Conservation (phyloP, 495 filamentous ascomycete genomes). For the Venustampulla echinocandica region DNA sequence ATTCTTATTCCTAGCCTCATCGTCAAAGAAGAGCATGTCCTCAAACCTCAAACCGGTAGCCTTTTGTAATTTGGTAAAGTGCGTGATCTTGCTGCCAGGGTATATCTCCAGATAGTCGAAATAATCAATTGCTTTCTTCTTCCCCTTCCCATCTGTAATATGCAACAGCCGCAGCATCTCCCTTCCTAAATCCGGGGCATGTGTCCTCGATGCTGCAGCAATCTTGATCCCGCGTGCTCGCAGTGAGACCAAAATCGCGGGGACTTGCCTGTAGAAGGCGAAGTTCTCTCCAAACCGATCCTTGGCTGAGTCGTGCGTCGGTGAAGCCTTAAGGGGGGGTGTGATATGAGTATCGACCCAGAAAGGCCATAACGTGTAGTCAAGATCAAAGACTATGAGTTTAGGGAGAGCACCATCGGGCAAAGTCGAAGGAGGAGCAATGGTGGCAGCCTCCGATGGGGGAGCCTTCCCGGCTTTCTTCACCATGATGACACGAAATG, state of each 20-base stretch:
- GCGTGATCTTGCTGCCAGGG: slow-evolving; percentile 74
- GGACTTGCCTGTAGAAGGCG: slow-evolving; percentile 74
- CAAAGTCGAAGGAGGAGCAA: slow-evolving; percentile 48
- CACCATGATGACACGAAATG: no score
- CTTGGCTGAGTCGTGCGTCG: slow-evolving; percentile 42
- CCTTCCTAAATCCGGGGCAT: slow-evolving; percentile 67
- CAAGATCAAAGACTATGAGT: slow-evolving; percentile 84
- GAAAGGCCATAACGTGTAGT: slow-evolving; percentile 97
- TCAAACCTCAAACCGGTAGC: slow-evolving; percentile 56
- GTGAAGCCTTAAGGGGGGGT: slow-evolving; percentile 61
- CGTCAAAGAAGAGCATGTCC: slow-evolving; percentile 96
- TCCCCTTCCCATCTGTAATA: slow-evolving; percentile 41
- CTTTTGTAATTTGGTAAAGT: slow-evolving; percentile 66
- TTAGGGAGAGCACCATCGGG: slow-evolving; percentile 77
- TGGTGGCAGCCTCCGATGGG: not conserved
- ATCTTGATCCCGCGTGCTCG: slow-evolving; percentile 48
- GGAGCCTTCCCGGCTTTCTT: slow-evolving; percentile 17
- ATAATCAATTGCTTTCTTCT: slow-evolving; percentile 54
- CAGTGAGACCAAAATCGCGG: slow-evolving; percentile 58
- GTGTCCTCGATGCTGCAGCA: slow-evolving; percentile 75
- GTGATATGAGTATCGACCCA: slow-evolving; percentile 93
- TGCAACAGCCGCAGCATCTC: slow-evolving; percentile 71
- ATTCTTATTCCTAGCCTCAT: slow-evolving; percentile 79
- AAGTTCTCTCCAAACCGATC: slow-evolving; percentile 68
- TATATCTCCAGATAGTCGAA: slow-evolving; percentile 91